Percentiles rank a stretch among this genome's conserved stretches.
phyloP scores from a whole-genome alignment of 108 stramenopile species.

The Nitzschia putrida region DNA sequence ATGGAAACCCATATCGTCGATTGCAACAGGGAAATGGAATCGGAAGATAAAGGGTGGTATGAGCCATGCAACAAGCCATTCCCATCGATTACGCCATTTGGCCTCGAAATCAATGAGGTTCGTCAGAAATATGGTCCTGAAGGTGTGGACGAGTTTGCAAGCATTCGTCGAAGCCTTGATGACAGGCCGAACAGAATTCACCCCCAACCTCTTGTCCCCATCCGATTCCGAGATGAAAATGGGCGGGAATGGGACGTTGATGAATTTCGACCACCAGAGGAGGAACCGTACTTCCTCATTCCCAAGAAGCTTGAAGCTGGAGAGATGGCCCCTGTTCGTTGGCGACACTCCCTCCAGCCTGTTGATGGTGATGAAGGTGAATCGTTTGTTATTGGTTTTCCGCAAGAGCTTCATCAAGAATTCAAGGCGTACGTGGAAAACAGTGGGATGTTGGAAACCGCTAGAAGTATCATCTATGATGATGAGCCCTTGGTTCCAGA shows the following conservation, averaged over 20 bases:
- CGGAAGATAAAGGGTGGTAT: background rate
- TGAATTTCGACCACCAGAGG: slow-evolving; percentile 20
- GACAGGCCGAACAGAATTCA: slow-evolving; percentile 21
- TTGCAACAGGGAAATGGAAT: slow-evolving; percentile 33
- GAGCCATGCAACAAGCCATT: slow-evolving; percentile 15
- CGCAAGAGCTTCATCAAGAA: slow-evolving; percentile 15
- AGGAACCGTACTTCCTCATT: slow-evolving; percentile 38
- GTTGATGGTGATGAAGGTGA: slow-evolving; percentile 30
- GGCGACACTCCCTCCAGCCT: slow-evolving; percentile 29
- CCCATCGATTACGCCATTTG: slow-evolving; percentile 18
- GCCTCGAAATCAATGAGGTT: slow-evolving; percentile 16
- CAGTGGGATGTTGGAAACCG: slow-evolving; percentile 28
- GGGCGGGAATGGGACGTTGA: slow-evolving; percentile 19
- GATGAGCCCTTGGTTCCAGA: slow-evolving; percentile 8
- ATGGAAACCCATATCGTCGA: slow-evolving; percentile 30
- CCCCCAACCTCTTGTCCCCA: slow-evolving; percentile 11
- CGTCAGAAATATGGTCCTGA: slow-evolving; percentile 17
- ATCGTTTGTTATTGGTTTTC: slow-evolving; percentile 34
- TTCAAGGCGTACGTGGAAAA: slow-evolving; percentile 21
- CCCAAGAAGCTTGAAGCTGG: slow-evolving; percentile 44
- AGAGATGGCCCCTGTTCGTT: slow-evolving; percentile 51
- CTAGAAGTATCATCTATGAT: slow-evolving; percentile 18
- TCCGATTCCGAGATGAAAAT: slow-evolving; percentile 10
- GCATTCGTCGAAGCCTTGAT: background rate
- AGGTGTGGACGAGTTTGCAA: background rate